A percentile compares a stretch with the other conserved stretches of the same genome.
Conservation (phyloP, 345 rosid genomes). For the Eucalyptus shirleyi region DNA sequence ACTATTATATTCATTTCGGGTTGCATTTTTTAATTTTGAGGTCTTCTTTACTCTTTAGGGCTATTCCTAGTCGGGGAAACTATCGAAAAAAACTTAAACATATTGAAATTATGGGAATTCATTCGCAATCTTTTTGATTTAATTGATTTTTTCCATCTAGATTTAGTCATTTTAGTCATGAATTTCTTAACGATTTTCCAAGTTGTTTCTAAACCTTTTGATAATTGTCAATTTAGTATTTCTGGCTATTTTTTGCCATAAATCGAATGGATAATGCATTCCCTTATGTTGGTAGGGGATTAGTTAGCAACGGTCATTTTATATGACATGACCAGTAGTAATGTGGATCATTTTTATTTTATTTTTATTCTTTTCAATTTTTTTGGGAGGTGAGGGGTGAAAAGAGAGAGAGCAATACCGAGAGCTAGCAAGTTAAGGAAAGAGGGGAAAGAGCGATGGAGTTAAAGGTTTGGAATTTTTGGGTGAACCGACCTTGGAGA, state of each 20-base stretch:
- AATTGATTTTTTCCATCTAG: no score
- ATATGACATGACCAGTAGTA: fast-evolving
- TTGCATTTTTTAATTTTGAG: background rate
- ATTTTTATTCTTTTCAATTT: background rate
- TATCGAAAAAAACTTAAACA: background rate
- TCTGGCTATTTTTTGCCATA: fast-evolving
- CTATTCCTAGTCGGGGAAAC: background rate
- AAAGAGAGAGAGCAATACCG: background rate
- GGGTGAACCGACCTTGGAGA: background rate
- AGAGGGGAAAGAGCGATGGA: background rate
- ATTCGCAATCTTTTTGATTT: background rate
- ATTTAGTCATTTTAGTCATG: background rate
- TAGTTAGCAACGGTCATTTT: background rate
- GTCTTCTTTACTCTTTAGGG: background rate
- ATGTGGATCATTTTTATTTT: background rate
- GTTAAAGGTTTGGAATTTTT: background rate
- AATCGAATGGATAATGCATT: background rate
- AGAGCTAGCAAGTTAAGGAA: background rate
- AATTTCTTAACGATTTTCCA: background rate
- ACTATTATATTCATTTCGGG: background rate
- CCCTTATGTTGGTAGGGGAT: background rate
- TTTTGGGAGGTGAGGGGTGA: background rate
- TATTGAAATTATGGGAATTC: background rate
- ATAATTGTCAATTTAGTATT: background rate
- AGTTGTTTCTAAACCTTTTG: background rate